Evolutionary conservation across 2,329 filamentous ascomycete species (phyloP).

Genomic region (Talaromyces verruculosus): DNA sequence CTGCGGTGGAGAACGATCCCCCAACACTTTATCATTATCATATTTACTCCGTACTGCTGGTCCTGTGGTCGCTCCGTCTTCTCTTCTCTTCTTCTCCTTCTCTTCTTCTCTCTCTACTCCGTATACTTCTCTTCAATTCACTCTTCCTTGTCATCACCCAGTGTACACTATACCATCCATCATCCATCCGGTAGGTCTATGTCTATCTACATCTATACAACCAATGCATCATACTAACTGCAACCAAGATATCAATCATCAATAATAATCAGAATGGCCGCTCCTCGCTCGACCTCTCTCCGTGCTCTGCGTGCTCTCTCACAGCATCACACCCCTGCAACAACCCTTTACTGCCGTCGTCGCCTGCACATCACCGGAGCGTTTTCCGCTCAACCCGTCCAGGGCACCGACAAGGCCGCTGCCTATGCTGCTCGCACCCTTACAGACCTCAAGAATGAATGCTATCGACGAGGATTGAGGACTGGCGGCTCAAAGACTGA

Average conservation of each 20-base stretch:
- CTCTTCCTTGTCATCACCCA: neutral
- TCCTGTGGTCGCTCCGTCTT: neutral
- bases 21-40: conserved; percentile 13
- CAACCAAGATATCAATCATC: neutral
- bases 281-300: conserved; percentile 46
- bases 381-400: conserved; percentile 54
- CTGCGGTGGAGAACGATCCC: neutral
- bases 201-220: neutral
- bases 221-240: neutral
- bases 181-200: neutral
- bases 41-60: conserved; percentile 11
- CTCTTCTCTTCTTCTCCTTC: neutral
- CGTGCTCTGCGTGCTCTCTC: conserved; percentile 47
- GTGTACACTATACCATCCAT: neutral
- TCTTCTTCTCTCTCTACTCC: neutral
- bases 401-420: conserved; percentile 52
- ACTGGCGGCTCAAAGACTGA: conserved; percentile 51
- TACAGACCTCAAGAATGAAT: conserved; percentile 53
- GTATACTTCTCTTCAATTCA: neutral
- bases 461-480: conserved; percentile 51
- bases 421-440: conserved; percentile 53
- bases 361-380: conserved; percentile 61
- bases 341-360: conserved; percentile 42
- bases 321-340: conserved; percentile 36
- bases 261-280: conserved; percentile 38